Conservation (phyloP, 2,329 filamentous ascomycete species). For the Fusarium sp. region DNA sequence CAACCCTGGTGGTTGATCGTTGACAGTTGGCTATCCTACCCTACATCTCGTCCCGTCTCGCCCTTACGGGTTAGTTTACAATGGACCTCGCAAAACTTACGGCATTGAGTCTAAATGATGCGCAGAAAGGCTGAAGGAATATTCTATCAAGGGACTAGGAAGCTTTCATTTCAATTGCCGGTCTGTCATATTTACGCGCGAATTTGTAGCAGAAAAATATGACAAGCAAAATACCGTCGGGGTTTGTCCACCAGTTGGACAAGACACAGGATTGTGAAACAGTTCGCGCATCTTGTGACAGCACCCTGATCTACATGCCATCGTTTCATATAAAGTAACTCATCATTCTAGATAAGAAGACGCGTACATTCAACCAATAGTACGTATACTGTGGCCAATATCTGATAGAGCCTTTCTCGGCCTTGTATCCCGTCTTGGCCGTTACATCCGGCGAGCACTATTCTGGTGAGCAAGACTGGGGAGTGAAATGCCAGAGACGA, state of each 20-base stretch:
- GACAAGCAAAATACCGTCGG: too few relatives aligned
- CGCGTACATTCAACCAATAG: too few relatives aligned
- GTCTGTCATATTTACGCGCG: not conserved
- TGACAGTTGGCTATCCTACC: not conserved
- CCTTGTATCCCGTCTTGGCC: not conserved
- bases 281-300: too few relatives aligned
- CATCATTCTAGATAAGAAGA: too few relatives aligned
- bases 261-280: rapidly evolving
- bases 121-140: not conserved
- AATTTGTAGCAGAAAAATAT: not conserved
- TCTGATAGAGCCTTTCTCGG: not conserved
- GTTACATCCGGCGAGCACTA: not conserved
- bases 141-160: not conserved
- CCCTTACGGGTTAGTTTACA: not conserved
- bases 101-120: not conserved
- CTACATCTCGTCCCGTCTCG: not conserved
- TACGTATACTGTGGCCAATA: too few relatives aligned
- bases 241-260: too few relatives aligned
- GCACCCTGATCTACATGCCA: too few relatives aligned
- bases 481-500: too few relatives aligned
- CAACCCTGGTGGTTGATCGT: not conserved
- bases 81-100: not conserved
- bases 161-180: not conserved
- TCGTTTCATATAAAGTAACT: too few relatives aligned
- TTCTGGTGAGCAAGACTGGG: not conserved